These are phyloP conservation scores for Colletotrichum tabaci DNA, from an alignment of 2,329 filamentous ascomycete species.

Conservation along the genomic window DNA sequence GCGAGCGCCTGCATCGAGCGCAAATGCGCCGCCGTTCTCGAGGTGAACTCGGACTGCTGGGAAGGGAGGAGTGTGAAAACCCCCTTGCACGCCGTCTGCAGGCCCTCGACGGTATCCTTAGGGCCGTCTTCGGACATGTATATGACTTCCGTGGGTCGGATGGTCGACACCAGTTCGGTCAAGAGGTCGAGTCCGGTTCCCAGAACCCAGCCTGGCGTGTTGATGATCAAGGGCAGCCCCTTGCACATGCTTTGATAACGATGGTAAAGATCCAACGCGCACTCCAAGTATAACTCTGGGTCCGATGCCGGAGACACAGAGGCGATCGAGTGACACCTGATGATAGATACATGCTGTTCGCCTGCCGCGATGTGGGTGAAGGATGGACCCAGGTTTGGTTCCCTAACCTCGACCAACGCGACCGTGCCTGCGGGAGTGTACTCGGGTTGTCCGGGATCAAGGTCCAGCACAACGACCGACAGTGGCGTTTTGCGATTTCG, in stretches of 20 bases:
- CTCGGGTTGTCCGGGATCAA: conserved; percentile 85
- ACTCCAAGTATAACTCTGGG: conserved; percentile 76
- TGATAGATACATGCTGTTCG: conserved; percentile 48
- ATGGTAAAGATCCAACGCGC: conserved; percentile 73
- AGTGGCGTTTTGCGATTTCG: conserved; percentile 41
- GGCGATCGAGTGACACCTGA: conserved; percentile 78
- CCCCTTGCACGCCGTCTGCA: conserved; percentile 62
- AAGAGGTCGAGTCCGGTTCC: conserved; percentile 79
- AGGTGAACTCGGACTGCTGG: conserved; percentile 67
- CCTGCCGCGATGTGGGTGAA: conserved; percentile 71
- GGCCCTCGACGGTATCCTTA: conserved; percentile 67
- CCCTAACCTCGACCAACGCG: conserved; percentile 73
- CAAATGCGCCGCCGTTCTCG: conserved; percentile 75
- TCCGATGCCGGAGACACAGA: conserved; percentile 76
- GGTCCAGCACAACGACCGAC: conserved; percentile 71
- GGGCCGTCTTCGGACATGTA: conserved; percentile 79
- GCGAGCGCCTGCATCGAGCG: conserved; percentile 84
- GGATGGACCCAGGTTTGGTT: conserved; percentile 75
- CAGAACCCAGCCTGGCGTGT: conserved; percentile 82
- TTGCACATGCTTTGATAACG: conserved; percentile 64
- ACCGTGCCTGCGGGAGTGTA: conserved; percentile 79
- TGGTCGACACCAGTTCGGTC: conserved; percentile 66
- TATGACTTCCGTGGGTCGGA: conserved; percentile 73
- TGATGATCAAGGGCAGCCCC: conserved; percentile 75
- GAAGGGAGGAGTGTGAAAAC: conserved; percentile 70